Evolutionary conservation across 2,329 filamentous ascomycete species (phyloP).

Genomic region (Clarireedia hainanense): DNA sequence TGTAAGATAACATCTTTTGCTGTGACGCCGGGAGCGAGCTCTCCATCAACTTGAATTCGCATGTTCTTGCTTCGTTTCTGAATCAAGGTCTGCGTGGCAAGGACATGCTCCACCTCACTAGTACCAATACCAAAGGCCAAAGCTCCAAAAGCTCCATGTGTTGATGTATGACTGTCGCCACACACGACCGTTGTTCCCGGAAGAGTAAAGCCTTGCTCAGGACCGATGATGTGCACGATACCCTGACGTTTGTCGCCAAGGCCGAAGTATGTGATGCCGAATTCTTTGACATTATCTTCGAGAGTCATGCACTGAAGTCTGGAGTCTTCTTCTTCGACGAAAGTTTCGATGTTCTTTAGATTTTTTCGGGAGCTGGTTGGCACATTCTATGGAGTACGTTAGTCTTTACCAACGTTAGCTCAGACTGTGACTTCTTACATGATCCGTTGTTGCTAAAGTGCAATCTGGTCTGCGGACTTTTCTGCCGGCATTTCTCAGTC

Average conservation of each 20-base stretch:
- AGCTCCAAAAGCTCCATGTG: slow-evolving; percentile 91
- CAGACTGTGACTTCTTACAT: slow-evolving; percentile 33
- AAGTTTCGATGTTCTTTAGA: slow-evolving; percentile 87
- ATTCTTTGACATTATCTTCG: slow-evolving; percentile 95
- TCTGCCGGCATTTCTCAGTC: slow-evolving; percentile 67
- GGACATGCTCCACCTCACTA: slow-evolving; percentile 95
- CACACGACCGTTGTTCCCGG: slow-evolving; percentile 96
- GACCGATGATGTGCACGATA: slow-evolving; percentile 97
- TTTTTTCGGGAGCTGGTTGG: slow-evolving; percentile 85
- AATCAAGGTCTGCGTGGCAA: slow-evolving; percentile 92
- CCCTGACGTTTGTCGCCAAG: slow-evolving; percentile 94
- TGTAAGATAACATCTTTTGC: slow-evolving; percentile 94
- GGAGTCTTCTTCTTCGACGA: slow-evolving; percentile 78
- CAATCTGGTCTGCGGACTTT: slow-evolving; percentile 90
- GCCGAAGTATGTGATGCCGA: slow-evolving; percentile 94
- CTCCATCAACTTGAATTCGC: slow-evolving; percentile 90
- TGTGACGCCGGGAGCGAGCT: slow-evolving; percentile 82
- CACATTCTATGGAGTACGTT: slow-evolving; percentile 59
- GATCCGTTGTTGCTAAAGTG: slow-evolving; percentile 92
- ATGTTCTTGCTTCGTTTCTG: slow-evolving; percentile 98
- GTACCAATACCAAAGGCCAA: slow-evolving; percentile 97
- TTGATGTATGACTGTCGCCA: slow-evolving; percentile 96
- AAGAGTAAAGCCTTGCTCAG: slow-evolving; percentile 96
- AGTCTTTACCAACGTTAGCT: slow-evolving; percentile 9
- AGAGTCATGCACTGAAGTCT: slow-evolving; percentile 90